Evolutionary conservation across 2,329 filamentous ascomycete genomes (phyloP).

Genomic region (Colletotrichum sp.): DNA sequence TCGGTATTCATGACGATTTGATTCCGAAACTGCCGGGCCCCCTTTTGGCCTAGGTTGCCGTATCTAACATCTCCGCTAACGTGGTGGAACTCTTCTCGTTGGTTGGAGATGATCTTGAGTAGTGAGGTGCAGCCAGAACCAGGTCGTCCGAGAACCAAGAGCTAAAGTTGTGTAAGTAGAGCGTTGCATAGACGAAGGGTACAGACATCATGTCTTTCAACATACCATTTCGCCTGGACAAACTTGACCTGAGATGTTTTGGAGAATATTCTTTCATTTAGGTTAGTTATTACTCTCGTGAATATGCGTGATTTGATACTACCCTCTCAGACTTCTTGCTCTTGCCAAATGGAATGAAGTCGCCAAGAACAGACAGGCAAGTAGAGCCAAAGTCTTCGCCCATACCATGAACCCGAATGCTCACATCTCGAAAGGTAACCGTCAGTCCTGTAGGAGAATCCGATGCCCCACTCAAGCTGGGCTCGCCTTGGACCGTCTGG

Average conservation of each 20-base stretch:
- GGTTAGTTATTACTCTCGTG: no score
- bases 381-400: neutral
- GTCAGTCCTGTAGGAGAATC: neutral
- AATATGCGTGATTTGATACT: neutral
- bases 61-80: conserved; percentile 30
- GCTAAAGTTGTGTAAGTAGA: conserved; percentile 16
- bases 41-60: conserved; percentile 28
- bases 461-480: neutral
- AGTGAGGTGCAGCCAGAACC: conserved; percentile 36
- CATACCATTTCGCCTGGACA: neutral
- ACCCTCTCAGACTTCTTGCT: neutral
- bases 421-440: neutral
- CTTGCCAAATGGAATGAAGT: neutral
- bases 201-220: neutral
- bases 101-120: conserved; percentile 33
- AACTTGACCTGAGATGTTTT: neutral
- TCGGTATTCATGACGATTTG: conserved; percentile 38
- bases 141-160: conserved; percentile 36
- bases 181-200: neutral
- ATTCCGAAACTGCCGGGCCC: conserved; percentile 29
- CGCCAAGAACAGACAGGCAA: neutral
- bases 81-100: conserved; percentile 30
- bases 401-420: neutral
- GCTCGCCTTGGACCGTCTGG: neutral
- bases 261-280: neutral